A percentile compares a stretch with the other conserved stretches of the same genome.
phyloP scores from a whole-genome alignment of 768 basidiomycete genomes.

The Boletellus ananas region DNA sequence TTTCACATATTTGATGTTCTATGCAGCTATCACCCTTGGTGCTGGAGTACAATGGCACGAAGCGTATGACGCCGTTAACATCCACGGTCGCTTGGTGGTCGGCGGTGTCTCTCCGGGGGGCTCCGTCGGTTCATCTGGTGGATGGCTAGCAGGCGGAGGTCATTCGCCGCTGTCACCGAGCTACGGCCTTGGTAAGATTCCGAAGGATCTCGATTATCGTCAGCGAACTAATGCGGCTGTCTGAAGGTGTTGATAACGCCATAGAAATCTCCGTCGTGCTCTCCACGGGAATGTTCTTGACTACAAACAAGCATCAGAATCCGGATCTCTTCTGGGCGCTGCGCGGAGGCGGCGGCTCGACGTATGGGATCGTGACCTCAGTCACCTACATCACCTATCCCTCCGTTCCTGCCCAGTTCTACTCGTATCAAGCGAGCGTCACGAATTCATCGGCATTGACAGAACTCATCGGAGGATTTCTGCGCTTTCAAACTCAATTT shows the following conservation, averaged over 20 bases:
- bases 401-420: slow-evolving; percentile 29
- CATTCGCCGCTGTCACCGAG: slow-evolving; percentile 40
- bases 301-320: slow-evolving; percentile 39
- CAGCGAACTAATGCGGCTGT: not conserved
- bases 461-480: slow-evolving; percentile 32
- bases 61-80: slow-evolving; percentile 38
- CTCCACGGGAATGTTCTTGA: slow-evolving; percentile 38
- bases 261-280: slow-evolving; percentile 44
- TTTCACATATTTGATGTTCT: too few species aligned
- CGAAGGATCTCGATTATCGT: not conserved
- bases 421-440: slow-evolving; percentile 5
- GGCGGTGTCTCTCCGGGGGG: slow-evolving; percentile 40
- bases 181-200: slow-evolving; percentile 40
- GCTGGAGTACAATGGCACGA: slow-evolving; percentile 49
- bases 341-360: slow-evolving; percentile 48
- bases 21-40: slow-evolving; percentile 27
- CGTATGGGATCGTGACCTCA: slow-evolving; percentile 45
- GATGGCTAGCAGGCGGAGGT: slow-evolving; percentile 49
- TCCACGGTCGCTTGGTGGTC: slow-evolving; percentile 39
- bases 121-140: slow-evolving; percentile 46
- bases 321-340: slow-evolving; percentile 52
- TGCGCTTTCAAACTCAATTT: slow-evolving; percentile 33
- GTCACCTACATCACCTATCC: slow-evolving; percentile 45
- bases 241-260: slow-evolving; percentile 44
- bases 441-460: slow-evolving; percentile 26